A percentile compares a stretch with the other conserved stretches of the same genome.
phyloP scores from a whole-genome alignment of 1,284 basidiomycete genomes.

The Waitea zeae region DNA sequence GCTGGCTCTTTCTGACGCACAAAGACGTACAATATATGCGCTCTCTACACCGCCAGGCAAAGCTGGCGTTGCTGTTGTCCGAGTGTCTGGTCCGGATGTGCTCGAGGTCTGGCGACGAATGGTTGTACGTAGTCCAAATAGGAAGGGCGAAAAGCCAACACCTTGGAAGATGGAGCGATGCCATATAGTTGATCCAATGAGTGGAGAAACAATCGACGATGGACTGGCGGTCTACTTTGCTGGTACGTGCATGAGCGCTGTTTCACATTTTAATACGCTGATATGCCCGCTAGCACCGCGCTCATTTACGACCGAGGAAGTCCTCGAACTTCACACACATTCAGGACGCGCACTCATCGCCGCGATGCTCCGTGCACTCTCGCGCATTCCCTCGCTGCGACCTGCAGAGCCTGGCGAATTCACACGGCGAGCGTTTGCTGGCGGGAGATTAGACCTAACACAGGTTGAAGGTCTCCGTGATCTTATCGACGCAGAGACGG shows the following conservation, averaged over 20 bases:
- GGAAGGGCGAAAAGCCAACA: constrained; percentile 16
- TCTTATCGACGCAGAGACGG: constrained; percentile 75
- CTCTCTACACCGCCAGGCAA: constrained; percentile 73
- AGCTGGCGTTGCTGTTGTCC: constrained; percentile 66
- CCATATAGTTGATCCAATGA: constrained; percentile 45
- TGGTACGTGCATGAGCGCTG: constrained; percentile 23
- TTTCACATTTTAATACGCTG: constrained; percentile 2
- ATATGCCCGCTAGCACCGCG: constrained; percentile 27
- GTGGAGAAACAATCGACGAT: constrained; percentile 54
- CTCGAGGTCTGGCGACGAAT: constrained; percentile 39
- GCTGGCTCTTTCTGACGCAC: constrained; percentile 44
- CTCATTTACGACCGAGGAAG: constrained; percentile 72
- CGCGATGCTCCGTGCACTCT: constrained; percentile 47
- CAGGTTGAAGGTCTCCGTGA: constrained; percentile 76
- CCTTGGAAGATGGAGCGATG: constrained; percentile 60
- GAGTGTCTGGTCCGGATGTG: constrained; percentile 65
- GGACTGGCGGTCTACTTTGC: constrained; percentile 70
- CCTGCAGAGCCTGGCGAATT: constrained; percentile 80
- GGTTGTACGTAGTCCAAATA: too few relatives aligned
- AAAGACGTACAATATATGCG: constrained; percentile 67
- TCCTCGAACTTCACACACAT: constrained; percentile 77
- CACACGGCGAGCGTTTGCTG: constrained; percentile 64
- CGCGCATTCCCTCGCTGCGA: constrained; percentile 39
- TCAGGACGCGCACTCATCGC: constrained; percentile 70
- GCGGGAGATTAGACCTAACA: constrained; percentile 67